Conservation (phyloP, 805 yeast species). For the Candida railenensis region DNA sequence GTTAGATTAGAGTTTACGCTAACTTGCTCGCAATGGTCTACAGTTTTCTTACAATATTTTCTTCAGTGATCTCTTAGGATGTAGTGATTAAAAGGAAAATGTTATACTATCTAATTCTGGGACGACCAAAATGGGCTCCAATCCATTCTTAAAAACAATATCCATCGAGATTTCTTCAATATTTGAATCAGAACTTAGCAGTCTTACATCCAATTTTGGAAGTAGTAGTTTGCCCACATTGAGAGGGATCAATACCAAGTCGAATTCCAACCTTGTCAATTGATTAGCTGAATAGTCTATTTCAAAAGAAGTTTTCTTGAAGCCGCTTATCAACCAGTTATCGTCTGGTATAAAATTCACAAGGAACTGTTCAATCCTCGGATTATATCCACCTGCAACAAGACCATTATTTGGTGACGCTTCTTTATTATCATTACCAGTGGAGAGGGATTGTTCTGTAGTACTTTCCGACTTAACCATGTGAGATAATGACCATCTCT, state of each 20-base stretch:
- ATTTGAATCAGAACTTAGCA: constrained; percentile 12
- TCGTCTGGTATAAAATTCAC: constrained; percentile 57
- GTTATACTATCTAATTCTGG: constrained; percentile 66
- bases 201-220: constrained; percentile 55
- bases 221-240: constrained; percentile 69
- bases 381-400: too few species aligned
- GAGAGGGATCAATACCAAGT: constrained; percentile 65
- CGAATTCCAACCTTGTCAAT: constrained; percentile 16
- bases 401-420: too few species aligned
- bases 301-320: constrained; percentile 51
- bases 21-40: too few species aligned
- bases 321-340: constrained; percentile 80
- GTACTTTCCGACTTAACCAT: too few species aligned
- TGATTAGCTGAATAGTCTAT: constrained; percentile 19
- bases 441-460: too few species aligned
- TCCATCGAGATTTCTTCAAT: constrained; percentile 41
- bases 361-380: constrained; percentile 41
- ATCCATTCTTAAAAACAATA: constrained; percentile 63
- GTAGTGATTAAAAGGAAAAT: constrained; percentile 52
- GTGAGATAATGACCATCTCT: constrained; percentile 51
- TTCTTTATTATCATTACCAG: too few species aligned
- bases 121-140: constrained; percentile 67
- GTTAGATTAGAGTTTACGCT: too few species aligned
- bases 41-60: too few species aligned
- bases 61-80: too few species aligned